Conservation (phyloP, 1,139 yeast species). For the Blastobotrys proliferans region DNA sequence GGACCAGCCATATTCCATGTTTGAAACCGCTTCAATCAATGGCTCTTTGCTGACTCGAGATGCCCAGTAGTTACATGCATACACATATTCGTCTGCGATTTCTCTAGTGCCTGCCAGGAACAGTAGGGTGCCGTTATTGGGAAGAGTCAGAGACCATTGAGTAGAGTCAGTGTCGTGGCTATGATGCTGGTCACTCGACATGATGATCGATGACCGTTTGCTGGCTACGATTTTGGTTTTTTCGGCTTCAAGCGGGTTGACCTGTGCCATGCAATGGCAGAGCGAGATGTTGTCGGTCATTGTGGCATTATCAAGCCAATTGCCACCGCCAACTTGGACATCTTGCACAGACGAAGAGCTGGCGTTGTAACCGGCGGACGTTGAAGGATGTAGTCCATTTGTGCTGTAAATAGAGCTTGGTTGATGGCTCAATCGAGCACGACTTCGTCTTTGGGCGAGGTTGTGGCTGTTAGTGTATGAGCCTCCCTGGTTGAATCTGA, state of each 20-base stretch:
- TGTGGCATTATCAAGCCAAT: constrained; percentile 49
- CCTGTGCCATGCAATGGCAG: constrained; percentile 34
- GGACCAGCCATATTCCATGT: constrained; percentile 82
- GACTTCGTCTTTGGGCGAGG: constrained; percentile 69
- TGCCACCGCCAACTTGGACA: constrained; percentile 53
- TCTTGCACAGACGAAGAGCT: not conserved
- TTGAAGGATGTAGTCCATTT: constrained; percentile 1
- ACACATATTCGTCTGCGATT: constrained; percentile 66
- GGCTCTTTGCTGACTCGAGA: constrained; percentile 81
- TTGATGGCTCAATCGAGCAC: constrained; percentile 23
- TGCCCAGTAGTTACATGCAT: constrained; percentile 88
- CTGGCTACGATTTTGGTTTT: constrained; percentile 11
- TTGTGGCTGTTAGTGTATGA: constrained; percentile 47
- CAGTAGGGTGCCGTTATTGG: constrained; percentile 33
- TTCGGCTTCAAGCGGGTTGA: constrained; percentile 24
- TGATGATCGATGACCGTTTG: constrained; percentile 16
- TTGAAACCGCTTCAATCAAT: constrained; percentile 55
- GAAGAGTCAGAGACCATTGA: constrained; percentile 36
- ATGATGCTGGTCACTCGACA: not conserved
- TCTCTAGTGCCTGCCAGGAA: constrained; percentile 57
- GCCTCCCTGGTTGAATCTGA: constrained; percentile 27
- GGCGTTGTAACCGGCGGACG: not conserved
- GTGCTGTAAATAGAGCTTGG: constrained; percentile 35
- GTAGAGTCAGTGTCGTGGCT: constrained; percentile 12
- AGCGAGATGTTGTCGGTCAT: constrained; percentile 32